Percentiles rank a stretch among this genome's conserved stretches.
Evolutionary conservation across 2,329 filamentous ascomycete species (phyloP).

Genomic region (Microsporum canis): DNA sequence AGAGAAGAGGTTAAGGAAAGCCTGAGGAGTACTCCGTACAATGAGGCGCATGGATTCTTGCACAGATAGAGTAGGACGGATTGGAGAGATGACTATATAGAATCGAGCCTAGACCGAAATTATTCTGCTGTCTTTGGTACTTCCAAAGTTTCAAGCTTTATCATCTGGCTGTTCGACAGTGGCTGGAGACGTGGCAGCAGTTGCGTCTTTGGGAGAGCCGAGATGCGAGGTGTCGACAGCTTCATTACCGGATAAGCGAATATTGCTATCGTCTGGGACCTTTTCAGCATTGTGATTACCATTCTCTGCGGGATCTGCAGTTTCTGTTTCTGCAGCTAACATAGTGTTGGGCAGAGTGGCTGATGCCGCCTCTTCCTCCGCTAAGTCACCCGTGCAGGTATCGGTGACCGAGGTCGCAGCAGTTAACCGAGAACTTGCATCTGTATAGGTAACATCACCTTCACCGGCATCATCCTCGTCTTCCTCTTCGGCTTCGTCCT

Average conservation of each 20-base stretch:
- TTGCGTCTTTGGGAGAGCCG: neutral
- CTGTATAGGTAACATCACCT: constrained; percentile 4
- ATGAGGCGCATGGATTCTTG: neutral
- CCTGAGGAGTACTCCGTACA: neutral
- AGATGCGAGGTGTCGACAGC: neutral
- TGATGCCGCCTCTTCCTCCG: neutral
- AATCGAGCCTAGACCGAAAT: neutral
- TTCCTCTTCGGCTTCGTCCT: constrained; percentile 1
- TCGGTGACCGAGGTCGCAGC: neutral
- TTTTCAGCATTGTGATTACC: neutral
- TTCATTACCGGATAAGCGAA: neutral
- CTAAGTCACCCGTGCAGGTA: neutral
- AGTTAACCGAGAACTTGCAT: constrained; percentile 7
- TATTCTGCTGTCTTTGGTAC: neutral
- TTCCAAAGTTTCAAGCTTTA: neutral
- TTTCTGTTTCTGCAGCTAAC: neutral
- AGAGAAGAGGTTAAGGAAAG: neutral
- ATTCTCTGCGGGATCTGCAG: neutral
- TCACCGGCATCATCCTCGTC: constrained; percentile 1
- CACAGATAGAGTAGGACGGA: neutral
- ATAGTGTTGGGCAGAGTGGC: neutral
- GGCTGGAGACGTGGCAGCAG: neutral
- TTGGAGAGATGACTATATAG: neutral
- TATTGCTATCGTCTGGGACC: neutral
- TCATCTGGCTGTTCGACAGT: neutral